Percentiles rank a stretch among this genome's conserved stretches.
These are phyloP conservation scores for Murraya koenigii DNA, from an alignment of 345 rosid species.

Conservation along the genomic window DNA sequence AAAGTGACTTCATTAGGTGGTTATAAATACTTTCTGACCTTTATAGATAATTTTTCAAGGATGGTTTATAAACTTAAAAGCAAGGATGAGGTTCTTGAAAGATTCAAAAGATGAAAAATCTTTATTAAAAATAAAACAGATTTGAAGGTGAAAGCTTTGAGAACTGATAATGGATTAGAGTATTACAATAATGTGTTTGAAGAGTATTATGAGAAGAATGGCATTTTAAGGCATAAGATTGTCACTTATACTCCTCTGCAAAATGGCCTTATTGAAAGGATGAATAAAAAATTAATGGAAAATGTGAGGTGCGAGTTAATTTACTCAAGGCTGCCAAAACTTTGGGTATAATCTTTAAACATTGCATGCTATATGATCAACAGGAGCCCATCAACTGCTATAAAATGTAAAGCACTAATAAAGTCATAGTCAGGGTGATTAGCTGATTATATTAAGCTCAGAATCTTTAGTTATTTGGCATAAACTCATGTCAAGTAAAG, in stretches of 20 bases:
- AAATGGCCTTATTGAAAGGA: neutral
- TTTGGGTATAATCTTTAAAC: neutral
- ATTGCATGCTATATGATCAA: neutral
- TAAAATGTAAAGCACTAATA: neutral
- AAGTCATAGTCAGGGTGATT: fast-evolving
- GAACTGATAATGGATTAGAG: neutral
- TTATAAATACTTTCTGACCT: too few relatives aligned
- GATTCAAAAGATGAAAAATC: too few relatives aligned
- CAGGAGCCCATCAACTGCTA: neutral
- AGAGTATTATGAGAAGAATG: too few relatives aligned
- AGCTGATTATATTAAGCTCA: neutral
- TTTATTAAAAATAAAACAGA: too few relatives aligned
- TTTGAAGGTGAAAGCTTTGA: neutral
- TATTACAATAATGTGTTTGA: too few relatives aligned
- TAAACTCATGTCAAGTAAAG: neutral
- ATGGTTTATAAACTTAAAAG: too few relatives aligned
- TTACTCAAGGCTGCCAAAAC: neutral
- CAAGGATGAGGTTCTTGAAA: too few relatives aligned
- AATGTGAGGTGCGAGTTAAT: neutral
- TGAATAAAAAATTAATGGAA: neutral
- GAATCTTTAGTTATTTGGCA: too few relatives aligned
- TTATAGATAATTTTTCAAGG: too few relatives aligned
- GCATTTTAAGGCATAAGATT: neutral
- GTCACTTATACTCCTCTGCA: neutral
- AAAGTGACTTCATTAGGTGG: fast-evolving